Evolutionary conservation across 163 green algal genomes (phyloP).

Genomic region (Smithsoniella earleae): DNA sequence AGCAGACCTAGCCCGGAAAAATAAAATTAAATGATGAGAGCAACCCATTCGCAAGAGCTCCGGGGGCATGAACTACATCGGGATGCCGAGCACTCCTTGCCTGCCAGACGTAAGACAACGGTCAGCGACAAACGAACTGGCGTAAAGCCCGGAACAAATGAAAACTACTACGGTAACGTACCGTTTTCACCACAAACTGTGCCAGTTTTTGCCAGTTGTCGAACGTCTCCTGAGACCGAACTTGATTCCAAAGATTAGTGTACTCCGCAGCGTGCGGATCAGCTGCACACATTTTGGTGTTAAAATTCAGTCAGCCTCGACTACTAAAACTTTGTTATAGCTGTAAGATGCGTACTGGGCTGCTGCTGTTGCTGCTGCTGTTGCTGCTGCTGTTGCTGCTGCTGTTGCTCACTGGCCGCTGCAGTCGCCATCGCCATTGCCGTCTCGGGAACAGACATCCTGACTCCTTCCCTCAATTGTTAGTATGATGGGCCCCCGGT

Average conservation of each 20-base stretch:
- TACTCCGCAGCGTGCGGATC: constrained; percentile 21
- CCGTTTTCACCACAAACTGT: not conserved
- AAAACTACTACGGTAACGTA: not conserved
- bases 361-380: too few relatives aligned
- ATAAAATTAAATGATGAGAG: not conserved
- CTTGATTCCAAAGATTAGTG: not conserved
- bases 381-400: too few relatives aligned
- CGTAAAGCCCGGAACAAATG: not conserved
- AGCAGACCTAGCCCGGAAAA: not conserved
- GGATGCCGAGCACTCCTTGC: too few relatives aligned
- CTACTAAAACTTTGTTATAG: too few relatives aligned
- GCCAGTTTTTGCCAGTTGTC: constrained; percentile 26
- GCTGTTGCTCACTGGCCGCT: too few relatives aligned
- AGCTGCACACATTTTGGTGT: not conserved
- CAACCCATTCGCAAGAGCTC: not conserved
- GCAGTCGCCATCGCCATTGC: too few relatives aligned
- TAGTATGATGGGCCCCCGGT: too few relatives aligned
- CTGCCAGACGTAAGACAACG: constrained; percentile 19
- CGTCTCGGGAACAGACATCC: too few relatives aligned
- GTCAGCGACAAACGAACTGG: constrained; percentile 8
- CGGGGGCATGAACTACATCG: too few relatives aligned
- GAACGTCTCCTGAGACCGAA: constrained; percentile 17
- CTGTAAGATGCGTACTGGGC: too few relatives aligned
- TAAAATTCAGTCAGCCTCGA: too few relatives aligned
- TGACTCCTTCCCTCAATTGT: too few relatives aligned